Evolutionary conservation across 2,329 filamentous ascomycete genomes (phyloP).

Genomic region (Fusarium sp.): DNA sequence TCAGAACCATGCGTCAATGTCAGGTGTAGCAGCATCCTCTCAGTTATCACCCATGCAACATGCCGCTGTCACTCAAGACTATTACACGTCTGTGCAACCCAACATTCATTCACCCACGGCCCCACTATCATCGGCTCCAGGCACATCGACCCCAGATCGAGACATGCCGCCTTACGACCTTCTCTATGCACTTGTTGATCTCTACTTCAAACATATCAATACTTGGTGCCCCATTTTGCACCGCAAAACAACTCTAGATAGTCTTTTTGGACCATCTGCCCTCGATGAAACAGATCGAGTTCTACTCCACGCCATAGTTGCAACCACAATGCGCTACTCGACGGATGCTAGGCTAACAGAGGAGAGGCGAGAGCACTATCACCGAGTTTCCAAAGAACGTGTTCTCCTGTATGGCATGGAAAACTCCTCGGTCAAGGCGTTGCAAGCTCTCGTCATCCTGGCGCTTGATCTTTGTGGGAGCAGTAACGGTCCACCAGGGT

Average conservation of each 20-base stretch:
- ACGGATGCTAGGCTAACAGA: conserved; percentile 78
- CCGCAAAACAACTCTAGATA: conserved; percentile 81
- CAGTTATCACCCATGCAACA: conserved; percentile 49
- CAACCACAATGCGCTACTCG: conserved; percentile 86
- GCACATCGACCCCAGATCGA: conserved; percentile 57
- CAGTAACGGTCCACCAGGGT: conserved; percentile 89
- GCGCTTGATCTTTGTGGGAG: conserved; percentile 85
- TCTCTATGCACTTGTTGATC: conserved; percentile 75
- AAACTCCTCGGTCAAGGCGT: conserved; percentile 86
- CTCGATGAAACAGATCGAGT: conserved; percentile 85
- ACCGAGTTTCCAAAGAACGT: conserved; percentile 83
- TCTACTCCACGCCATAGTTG: conserved; percentile 87
- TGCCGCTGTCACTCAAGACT: conserved; percentile 58
- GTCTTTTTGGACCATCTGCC: conserved; percentile 79
- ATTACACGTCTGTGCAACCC: conserved; percentile 56
- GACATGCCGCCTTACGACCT: conserved; percentile 80
- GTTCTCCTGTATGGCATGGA: conserved; percentile 89
- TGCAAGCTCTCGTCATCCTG: conserved; percentile 88
- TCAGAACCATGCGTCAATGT: conserved; percentile 55
- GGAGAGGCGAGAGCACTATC: conserved; percentile 77
- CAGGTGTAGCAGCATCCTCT: conserved; percentile 52
- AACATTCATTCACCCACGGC: conserved; percentile 67
- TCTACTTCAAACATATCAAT: conserved; percentile 84
- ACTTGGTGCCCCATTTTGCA: conserved; percentile 93
- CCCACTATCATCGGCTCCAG: conserved; percentile 57